Base-by-base conservation (phyloP, 129 eudicot species). In the Rutidosis leptorrhynchoides region DNA sequence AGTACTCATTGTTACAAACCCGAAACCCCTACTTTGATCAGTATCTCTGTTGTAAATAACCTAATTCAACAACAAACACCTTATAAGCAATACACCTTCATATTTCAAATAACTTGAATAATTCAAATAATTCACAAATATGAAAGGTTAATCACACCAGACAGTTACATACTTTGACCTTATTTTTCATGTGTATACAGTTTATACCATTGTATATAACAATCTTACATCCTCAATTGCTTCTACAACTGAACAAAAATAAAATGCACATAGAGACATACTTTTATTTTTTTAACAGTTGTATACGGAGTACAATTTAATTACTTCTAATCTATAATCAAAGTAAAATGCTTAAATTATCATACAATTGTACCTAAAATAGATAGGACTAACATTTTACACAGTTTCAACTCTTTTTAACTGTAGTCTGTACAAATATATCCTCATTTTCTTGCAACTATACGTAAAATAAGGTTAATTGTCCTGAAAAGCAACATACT, bases 1-100 rank as follows among this genome's bases (percentile, higher is more conserved):
- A 30, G 81, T 85, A 46, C 88, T 80, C 98, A 92, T 92, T 0
- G 96, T 81, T 63, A 92, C 95, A 59, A 92, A 92, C 9, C 95
- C 98, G 24, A 88, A 88, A 16, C 98, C 98, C 53, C 96, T 56
- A 68, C 98, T 92, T 71, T 62, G 83, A 63, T 84, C 91, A 69
- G 95, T 92, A 22, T 74, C 85, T 83, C 95, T 85, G 33, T 92
- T 74, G 82, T 79, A 83, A 7, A 88, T 88, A 37, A 92, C 84
- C 99, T 93, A 65, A 53, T 57, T 70, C 65, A 46, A 32, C 67
- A 58, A 10, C 20, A 52, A 70, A 46, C 53, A 55, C 46, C 53
- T n/a, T 29, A 74, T 51, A 15, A 37, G 10, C 3, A 37, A 11
- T 11, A 4, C 45, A 37, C 45, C 45, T 37, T 28, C 35, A 5